Conservation (phyloP, 192 early-diverging fungal genomes). For the Funneliformis mosseae region DNA sequence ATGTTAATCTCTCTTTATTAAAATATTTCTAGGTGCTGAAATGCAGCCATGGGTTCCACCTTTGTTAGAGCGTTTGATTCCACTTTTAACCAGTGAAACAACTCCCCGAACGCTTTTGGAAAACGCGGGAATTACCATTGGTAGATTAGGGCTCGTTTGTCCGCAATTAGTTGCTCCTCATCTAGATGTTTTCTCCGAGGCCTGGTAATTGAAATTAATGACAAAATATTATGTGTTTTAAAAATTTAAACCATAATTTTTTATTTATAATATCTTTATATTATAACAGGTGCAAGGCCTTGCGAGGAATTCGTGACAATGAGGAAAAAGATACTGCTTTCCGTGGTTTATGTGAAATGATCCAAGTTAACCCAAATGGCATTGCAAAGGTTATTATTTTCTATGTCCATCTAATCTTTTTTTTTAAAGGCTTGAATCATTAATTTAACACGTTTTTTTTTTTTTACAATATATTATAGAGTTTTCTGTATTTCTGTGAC, state of each 20-base stretch:
- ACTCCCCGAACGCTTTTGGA: slow-evolving; percentile 82
- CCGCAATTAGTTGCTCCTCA: slow-evolving; percentile 84
- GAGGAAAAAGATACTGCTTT: slow-evolving; percentile 97
- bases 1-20: neutral
- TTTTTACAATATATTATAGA: slow-evolving; percentile 42
- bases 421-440: neutral
- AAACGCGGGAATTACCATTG: slow-evolving; percentile 97
- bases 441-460: neutral
- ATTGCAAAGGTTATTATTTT: slow-evolving; percentile 54
- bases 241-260: neutral
- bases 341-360: slow-evolving; percentile 91
- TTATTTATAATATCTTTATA: neutral
- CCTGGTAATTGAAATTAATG: slow-evolving; percentile 56
- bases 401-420: neutral
- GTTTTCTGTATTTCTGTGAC: slow-evolving; percentile 76
- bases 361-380: slow-evolving; percentile 86
- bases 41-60: slow-evolving; percentile 82
- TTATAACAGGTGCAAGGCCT: slow-evolving; percentile 56
- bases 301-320: slow-evolving; percentile 87
- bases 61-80: slow-evolving; percentile 83
- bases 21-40: slow-evolving; percentile 55
- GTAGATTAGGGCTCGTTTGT: slow-evolving; percentile 90
- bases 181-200: slow-evolving; percentile 78
- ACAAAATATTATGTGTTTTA: neutral
- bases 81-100: slow-evolving; percentile 68